A percentile compares a stretch with the other conserved stretches of the same genome.
Evolutionary conservation across 345 rosid species (phyloP).

Genomic region (Raphanus raphanistrum): DNA sequence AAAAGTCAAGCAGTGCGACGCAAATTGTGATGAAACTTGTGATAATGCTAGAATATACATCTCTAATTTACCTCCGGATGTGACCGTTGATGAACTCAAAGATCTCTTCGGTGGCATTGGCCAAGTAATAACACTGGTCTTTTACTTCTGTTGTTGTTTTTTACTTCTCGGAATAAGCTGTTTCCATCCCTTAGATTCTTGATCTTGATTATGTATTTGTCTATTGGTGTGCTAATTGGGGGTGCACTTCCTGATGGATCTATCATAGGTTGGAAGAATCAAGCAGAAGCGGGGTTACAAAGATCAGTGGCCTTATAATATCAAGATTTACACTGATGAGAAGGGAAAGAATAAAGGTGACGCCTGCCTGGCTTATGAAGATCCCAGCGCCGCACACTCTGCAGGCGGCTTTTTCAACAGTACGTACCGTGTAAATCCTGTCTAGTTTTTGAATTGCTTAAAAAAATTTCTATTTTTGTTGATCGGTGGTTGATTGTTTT

Average conservation of each 20-base stretch:
- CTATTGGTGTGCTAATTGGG: constrained; percentile 21
- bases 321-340: no score
- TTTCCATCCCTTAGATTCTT: constrained; percentile 10
- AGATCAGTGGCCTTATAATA: no score
- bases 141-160: constrained; percentile 15
- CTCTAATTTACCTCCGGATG: no score
- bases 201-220: constrained; percentile 13
- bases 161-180: background rate
- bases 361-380: constrained; percentile 61
- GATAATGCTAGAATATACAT: no score
- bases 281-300: no score
- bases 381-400: constrained; percentile 93
- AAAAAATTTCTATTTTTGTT: background rate
- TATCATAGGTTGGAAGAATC: constrained; percentile 56
- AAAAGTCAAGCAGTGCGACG: constrained; percentile 86
- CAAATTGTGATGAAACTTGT: constrained; percentile 53
- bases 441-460: background rate
- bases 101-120: constrained; percentile 98
- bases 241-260: background rate
- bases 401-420: constrained; percentile 91
- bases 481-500: constrained; percentile 11
- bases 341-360: no score
- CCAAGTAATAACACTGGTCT: constrained; percentile 60
- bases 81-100: background rate
- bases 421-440: constrained; percentile 35